Conservation (phyloP, 352 stramenopile genomes). For the Phytopythium sindhum region DNA sequence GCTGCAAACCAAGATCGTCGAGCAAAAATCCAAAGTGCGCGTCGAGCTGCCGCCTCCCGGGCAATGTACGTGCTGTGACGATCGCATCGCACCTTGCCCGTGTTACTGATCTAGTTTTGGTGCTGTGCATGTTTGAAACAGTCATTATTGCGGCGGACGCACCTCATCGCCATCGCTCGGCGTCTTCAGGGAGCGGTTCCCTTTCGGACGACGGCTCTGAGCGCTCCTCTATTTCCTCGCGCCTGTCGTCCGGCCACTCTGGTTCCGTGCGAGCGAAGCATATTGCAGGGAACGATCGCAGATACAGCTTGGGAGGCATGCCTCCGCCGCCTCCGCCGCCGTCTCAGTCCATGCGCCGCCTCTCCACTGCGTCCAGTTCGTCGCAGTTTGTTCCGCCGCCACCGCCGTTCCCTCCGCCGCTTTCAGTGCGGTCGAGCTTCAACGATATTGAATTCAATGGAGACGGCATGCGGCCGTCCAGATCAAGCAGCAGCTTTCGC, state of each 20-base stretch:
- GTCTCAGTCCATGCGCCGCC: conserved; percentile 3
- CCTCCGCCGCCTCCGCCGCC: conserved; percentile 26
- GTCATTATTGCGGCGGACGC: conserved; percentile 11
- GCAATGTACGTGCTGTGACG: conserved; percentile 49
- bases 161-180: conserved; percentile 8
- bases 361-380: conserved; percentile 26
- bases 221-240: conserved; percentile 47
- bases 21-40: conserved; percentile 59
- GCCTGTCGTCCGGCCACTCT: conserved; percentile 35
- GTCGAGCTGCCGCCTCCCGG: conserved; percentile 72
- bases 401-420: conserved; percentile 28
- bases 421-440: conserved; percentile 24
- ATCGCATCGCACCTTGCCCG: no score
- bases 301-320: conserved; percentile 15
- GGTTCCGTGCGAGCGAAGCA: conserved; percentile 28
- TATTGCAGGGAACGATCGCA: conserved; percentile 17
- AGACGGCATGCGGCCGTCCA: conserved; percentile 30
- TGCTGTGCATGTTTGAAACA: neutral
- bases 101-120: neutral
- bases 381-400: conserved; percentile 38
- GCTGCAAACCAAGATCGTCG: conserved; percentile 55
- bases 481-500: conserved; percentile 48
- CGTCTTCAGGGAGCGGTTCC: conserved; percentile 28
- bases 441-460: conserved; percentile 18
- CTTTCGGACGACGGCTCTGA: conserved; percentile 44